A percentile compares a stretch with the other conserved stretches of the same genome.
Conservation (phyloP, 2,329 filamentous ascomycete species). For the Magnaporthiopsis poae region DNA sequence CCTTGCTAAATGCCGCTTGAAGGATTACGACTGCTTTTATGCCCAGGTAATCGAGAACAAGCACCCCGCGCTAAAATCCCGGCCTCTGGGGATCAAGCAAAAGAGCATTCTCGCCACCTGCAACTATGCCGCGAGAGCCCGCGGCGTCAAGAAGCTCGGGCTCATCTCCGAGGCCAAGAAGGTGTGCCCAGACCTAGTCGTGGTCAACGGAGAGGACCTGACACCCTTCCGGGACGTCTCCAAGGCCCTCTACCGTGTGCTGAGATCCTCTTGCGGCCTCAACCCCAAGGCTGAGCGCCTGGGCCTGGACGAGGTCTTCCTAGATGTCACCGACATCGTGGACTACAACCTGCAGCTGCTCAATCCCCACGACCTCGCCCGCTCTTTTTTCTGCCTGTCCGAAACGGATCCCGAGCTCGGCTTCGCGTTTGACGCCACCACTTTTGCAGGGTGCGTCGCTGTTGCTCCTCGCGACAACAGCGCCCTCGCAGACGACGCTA, state of each 20-base stretch:
- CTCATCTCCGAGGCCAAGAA: constrained; percentile 71
- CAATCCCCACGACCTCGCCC: constrained; percentile 51
- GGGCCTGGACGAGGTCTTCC: constrained; percentile 81
- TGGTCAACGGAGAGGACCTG: constrained; percentile 79
- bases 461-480: constrained; percentile 18
- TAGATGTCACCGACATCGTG: constrained; percentile 79
- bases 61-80: constrained; percentile 59
- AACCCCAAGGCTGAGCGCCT: constrained; percentile 67
- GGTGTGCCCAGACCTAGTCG: constrained; percentile 71
- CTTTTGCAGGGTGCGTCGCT: constrained; percentile 51
- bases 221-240: constrained; percentile 77
- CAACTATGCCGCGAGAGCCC: constrained; percentile 79
- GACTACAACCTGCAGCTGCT: constrained; percentile 68
- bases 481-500: constrained; percentile 10
- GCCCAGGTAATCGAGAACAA: constrained; percentile 80
- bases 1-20: neutral
- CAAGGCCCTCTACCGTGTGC: constrained; percentile 65
- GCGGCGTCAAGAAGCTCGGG: constrained; percentile 72
- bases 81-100: constrained; percentile 77
- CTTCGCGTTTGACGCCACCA: constrained; percentile 66
- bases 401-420: constrained; percentile 65
- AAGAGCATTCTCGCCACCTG: constrained; percentile 89
- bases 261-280: constrained; percentile 65
- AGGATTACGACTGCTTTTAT: constrained; percentile 89
- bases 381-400: constrained; percentile 74